Base-by-base conservation (phyloP, 2,329 filamentous ascomycete species). In the Arthrobotrys pseudoclavata region DNA sequence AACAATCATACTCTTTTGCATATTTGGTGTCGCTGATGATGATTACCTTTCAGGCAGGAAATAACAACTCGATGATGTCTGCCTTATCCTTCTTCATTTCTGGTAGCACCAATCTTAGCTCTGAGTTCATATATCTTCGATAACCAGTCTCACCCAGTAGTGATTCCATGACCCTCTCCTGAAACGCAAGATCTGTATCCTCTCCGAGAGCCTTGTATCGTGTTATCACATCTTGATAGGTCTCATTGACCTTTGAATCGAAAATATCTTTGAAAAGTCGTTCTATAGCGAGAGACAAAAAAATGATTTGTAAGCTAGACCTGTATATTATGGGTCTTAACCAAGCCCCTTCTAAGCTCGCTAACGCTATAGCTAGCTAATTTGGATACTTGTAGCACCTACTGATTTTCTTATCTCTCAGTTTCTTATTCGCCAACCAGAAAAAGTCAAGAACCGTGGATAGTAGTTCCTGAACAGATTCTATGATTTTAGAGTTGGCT, bases 331-430 rank as follows among this genome's bases (percentile, higher is more conserved):
- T 40, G 12, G 4, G 29, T 31, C 7, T 31, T 7, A 31, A 4
- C 7, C 10, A 12, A 13, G 7, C 3, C 26, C 26, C 7, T 29
- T 40, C 2, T 40, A 40, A 13, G 34, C 7, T 40, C 10, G 34
- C 37, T 42, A 1, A 12, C 15, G 3, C 4, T n/a, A n/a, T n/a
- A n/a, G n/a, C n/a, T 42, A 42, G 37, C 1, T 34, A 1, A 9
- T 12, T 42, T n/a, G 13, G 37, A 5, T n/a, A 42, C 6, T 10
- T 10, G 26, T 4, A 37, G 24, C 26, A 31, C 57, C 1, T 70
- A 76, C 71, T 76, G 13, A 69, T 47, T 52, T 76, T 76, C 2
- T 66, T 76, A 12, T 76, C 66, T 37, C 71, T 37, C 18, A 76
- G 53, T 20, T 69, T 76, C 15, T 53, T 60, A 24, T 50, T 76